Conservation (phyloP, 345 rosid genomes). For the Kandelia obovata region DNA sequence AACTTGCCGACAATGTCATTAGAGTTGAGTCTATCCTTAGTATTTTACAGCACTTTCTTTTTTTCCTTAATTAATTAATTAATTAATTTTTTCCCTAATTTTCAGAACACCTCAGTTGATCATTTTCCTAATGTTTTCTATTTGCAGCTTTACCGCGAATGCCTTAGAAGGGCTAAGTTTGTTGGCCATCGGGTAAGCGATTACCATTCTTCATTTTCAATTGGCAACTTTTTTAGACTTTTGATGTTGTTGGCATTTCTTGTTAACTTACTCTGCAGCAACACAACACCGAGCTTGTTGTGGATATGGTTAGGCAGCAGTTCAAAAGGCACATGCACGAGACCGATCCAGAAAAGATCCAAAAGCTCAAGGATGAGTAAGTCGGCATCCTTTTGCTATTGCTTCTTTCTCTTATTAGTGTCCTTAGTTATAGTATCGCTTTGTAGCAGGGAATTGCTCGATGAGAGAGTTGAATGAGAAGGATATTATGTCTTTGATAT, state of each 20-base stretch:
- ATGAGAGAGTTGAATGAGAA: no score
- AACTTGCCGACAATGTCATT: slow-evolving; percentile 79
- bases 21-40: slow-evolving; percentile 47
- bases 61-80: background rate
- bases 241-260: background rate
- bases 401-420: background rate
- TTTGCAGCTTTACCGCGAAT: slow-evolving; percentile 86
- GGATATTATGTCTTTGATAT: background rate
- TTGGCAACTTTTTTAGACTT: background rate
- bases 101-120: background rate
- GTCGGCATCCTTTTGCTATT: slow-evolving; percentile 21
- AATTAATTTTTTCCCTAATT: background rate
- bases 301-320: slow-evolving; percentile 83
- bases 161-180: slow-evolving; percentile 90
- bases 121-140: background rate
- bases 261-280: slow-evolving; percentile 45
- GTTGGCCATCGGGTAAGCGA: slow-evolving; percentile 63
- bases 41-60: background rate
- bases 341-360: slow-evolving; percentile 87
- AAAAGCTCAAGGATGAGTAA: slow-evolving; percentile 87
- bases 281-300: slow-evolving; percentile 75
- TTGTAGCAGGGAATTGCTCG: no score
- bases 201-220: background rate
- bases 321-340: slow-evolving; percentile 76
- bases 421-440: no score